Evolutionary conservation across 73 alveolate species (phyloP), one percentile per base, ranked within the genome.

Genomic region (Durusdinium trenchii): DNA sequence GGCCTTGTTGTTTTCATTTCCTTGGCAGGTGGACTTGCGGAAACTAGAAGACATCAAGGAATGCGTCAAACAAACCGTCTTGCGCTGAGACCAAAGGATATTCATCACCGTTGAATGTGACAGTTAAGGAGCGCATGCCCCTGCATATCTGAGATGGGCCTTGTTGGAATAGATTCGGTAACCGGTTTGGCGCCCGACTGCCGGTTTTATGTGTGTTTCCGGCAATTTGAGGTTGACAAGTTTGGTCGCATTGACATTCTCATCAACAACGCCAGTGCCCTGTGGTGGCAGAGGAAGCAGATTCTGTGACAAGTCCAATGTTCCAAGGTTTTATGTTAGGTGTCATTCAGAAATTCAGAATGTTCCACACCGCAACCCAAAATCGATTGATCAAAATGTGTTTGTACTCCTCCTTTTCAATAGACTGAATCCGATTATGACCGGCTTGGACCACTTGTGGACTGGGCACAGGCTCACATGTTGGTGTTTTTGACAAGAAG

Each of bases 211-310:
- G 45, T 79, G 42, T 45, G 0, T 38, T 48, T 45, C 35, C 62
- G 40, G 83, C 20, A 10, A 5, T 38, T 38, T 26, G 75, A 71
- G 98, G 98, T 93, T 83, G 92, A 71, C 32, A 93, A 93, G 92
- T 93, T 93, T 36, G 98, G 98, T 0, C 90, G 98, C 90, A 76
- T 93, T 26, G 98, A 93, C 54, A 93, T 93, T 67, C 93, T 93
- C 64, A 50, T 93, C 67, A 93, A 93, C 92, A 93, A 93, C 38
- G 98, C 98, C 82, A 64, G 90, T 35, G 98, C 98, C 30, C 67
- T 93, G 83, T 93, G 98, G 98, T 93, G 98, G 98, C 98, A 93
- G 83, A 93, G 93, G 93, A 93, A 45, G 5, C 36, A n/a, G n/a
- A n/a, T n/a, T n/a, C n/a, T n/a, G n/a, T n/a, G n/a, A n/a, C n/a